These are phyloP conservation scores for Catunica adiposa DNA, from an alignment of 2,329 filamentous ascomycete species.

Conservation along the genomic window DNA sequence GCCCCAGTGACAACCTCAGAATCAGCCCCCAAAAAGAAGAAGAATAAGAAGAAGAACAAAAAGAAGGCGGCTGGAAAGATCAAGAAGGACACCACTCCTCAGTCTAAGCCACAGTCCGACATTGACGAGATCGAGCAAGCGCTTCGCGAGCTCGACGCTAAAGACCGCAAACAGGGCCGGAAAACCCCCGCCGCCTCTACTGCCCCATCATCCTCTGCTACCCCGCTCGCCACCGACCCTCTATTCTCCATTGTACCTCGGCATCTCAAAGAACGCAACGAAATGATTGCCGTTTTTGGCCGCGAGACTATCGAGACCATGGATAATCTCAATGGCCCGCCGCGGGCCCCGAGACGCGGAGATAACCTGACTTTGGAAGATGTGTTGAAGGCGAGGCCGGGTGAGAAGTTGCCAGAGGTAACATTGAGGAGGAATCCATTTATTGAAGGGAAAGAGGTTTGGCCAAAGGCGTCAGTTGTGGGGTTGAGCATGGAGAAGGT, in stretches of 20 bases:
- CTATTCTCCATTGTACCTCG: constrained; percentile 39
- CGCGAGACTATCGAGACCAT: constrained; percentile 40
- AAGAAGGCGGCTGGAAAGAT: constrained; percentile 17
- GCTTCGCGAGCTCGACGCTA: constrained; percentile 31
- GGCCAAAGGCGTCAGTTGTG: constrained; percentile 63
- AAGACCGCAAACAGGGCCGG: neutral
- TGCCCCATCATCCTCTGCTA: neutral
- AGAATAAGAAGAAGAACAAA: constrained; percentile 23
- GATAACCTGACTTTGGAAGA: constrained; percentile 41
- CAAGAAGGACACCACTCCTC: neutral
- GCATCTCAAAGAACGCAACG: constrained; percentile 70
- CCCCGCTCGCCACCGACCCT: constrained; percentile 11
- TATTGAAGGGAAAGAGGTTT: constrained; percentile 71
- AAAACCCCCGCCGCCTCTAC: neutral
- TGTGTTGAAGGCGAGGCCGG: constrained; percentile 37
- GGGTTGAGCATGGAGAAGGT: constrained; percentile 65
- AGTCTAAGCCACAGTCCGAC: constrained; percentile 16
- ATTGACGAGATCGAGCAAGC: constrained; percentile 41
- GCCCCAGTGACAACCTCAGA: neutral
- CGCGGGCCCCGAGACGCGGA: constrained; percentile 21
- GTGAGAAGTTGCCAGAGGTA: constrained; percentile 51
- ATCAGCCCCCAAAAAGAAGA: constrained; percentile 20
- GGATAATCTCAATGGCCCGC: constrained; percentile 30
- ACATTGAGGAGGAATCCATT: constrained; percentile 66
- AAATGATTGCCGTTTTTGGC: constrained; percentile 57